A percentile compares a stretch with the other conserved stretches of the same genome.
Evolutionary conservation across 306 rosid species (phyloP).

Genomic region (Vigna radiata): DNA sequence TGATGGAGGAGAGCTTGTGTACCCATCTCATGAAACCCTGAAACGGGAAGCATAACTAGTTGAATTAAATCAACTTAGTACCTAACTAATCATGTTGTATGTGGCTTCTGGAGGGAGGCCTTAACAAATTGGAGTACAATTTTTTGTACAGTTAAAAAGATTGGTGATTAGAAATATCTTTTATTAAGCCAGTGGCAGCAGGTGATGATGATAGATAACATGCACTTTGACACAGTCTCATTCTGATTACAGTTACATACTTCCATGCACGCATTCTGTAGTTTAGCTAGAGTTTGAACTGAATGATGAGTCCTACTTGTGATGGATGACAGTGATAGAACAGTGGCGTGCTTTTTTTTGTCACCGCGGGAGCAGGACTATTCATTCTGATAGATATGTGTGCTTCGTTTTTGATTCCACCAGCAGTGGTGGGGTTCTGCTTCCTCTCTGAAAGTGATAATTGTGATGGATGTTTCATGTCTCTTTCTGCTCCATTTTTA

Average conservation of each 20-base stretch:
- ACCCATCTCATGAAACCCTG: conserved; percentile 55
- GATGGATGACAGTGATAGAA: conserved; percentile 52
- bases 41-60: conserved; percentile 41
- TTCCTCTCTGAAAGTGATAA: conserved; percentile 28
- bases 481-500: neutral
- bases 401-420: conserved; percentile 41
- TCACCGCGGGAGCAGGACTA: conserved; percentile 43
- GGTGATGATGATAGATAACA: conserved; percentile 2
- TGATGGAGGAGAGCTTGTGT: conserved; percentile 58
- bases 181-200: conserved; percentile 28
- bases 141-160: conserved; percentile 64
- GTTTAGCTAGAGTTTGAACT: conserved; percentile 48
- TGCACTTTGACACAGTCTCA: conserved; percentile 23
- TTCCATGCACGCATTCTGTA: conserved; percentile 42
- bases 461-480: conserved; percentile 24
- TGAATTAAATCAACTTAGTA: conserved; percentile 55
- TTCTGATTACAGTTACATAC: conserved; percentile 29
- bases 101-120: conserved; percentile 51
- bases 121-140: conserved; percentile 53
- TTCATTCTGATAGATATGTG: conserved; percentile 47
- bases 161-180: conserved; percentile 44
- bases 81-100: conserved; percentile 48
- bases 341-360: conserved; percentile 45
- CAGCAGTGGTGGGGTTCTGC: conserved; percentile 47
- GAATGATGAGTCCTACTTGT: conserved; percentile 46